Conservation (phyloP, 345 rosid genomes). For the Gossypium rotundifolium region DNA sequence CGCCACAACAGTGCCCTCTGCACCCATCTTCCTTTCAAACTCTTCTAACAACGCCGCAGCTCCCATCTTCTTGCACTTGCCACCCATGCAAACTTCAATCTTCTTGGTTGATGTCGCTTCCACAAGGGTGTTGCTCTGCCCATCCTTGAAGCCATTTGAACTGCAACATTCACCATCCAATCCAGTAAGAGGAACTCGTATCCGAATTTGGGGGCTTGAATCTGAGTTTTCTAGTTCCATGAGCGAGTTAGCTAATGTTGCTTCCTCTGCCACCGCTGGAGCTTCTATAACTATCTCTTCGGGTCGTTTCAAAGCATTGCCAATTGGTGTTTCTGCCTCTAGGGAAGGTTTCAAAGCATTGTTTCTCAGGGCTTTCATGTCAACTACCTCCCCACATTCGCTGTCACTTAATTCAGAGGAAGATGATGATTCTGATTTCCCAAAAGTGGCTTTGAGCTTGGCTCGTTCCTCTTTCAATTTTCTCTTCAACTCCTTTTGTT, state of each 20-base stretch:
- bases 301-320: background rate
- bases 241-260: background rate
- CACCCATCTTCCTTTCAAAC: conserved; percentile 44
- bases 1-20: conserved; percentile 44
- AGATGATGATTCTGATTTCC: conserved; percentile 30
- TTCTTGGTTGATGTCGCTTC: conserved; percentile 20
- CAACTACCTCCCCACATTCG: conserved; percentile 44
- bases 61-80: conserved; percentile 65
- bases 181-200: background rate
- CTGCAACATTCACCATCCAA: background rate
- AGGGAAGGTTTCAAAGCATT: background rate
- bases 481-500: conserved; percentile 50
- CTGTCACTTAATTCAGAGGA: conserved; percentile 47
- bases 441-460: conserved; percentile 31
- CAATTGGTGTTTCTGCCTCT: background rate
- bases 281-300: background rate
- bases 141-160: background rate
- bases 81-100: conserved; percentile 76
- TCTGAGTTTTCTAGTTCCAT: background rate
- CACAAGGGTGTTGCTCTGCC: background rate
- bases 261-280: background rate
- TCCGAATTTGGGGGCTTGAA: background rate
- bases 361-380: conserved; percentile 38
- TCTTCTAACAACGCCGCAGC: conserved; percentile 45
- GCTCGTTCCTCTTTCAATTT: conserved; percentile 46